Evolutionary conservation across 768 basidiomycete genomes (phyloP), one percentile per base, ranked within the genome.

Genomic region (Kwoniella botswanensis): DNA sequence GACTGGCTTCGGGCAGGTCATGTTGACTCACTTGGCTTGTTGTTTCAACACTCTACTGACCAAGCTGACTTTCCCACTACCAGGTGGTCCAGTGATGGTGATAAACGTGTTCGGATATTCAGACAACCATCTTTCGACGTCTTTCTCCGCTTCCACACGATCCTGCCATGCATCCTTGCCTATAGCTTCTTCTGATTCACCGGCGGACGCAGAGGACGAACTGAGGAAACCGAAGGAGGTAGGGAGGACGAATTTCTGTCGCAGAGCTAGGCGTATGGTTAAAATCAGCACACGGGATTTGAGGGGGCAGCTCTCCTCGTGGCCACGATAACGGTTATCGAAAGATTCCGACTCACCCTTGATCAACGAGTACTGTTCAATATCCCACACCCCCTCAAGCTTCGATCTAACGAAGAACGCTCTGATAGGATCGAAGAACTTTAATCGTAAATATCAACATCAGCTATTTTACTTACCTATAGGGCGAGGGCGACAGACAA

Each of bases 341-440:
- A 35, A 13, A 42, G 18, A n/a, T n/a, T 21, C 3, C 9, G 17
- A 65, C 76, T 65, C 29, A 81, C 93, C 94, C 77, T 91, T 88
- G 75, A 92, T 90, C 1, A 92, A n/a, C 50, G 84, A 85, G 81
- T 88, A 93, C 75, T 91, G 70, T 89, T 96, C 84, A 18, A 77
- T 29, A 72, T 96, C 90, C 76, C 97, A 94, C 88, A 92, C 92
- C 53, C 93, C 87, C 56, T 91, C 85, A 76, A 97, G 86, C 77
- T 93, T 92, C 26, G 88, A 89, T 85, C 93, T 88, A 0, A 98
- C 88, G 86, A 90, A 93, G 69, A 93, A 85, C 2, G 90, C 88
- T 29, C 96, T 90, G 53, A 99, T 88, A 2, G 94, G 94, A 82
- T 98, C 94, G 77, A 98, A 97, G 63, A 98, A 88, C 92, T 96